These are phyloP conservation scores for Microstegium vimineum DNA, from an alignment of 176 grass and related monocot genomes.

Conservation along the genomic window DNA sequence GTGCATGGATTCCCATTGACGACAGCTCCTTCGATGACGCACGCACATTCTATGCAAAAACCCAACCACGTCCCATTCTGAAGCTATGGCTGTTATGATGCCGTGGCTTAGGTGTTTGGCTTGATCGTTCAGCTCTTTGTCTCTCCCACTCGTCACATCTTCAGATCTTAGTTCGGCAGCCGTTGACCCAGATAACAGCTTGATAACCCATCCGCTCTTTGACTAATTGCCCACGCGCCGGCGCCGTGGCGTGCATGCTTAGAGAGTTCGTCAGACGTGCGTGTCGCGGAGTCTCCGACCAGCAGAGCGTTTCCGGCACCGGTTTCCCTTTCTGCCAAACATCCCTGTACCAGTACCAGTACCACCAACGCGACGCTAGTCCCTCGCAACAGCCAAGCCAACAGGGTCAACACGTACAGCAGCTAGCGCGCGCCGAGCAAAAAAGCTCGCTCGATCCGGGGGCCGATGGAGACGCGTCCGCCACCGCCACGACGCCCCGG, in stretches of 20 bases:
- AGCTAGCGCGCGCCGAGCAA: background rate
- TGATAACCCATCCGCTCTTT: background rate
- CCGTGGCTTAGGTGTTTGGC: no score
- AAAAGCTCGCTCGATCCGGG: background rate
- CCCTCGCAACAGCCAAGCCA: no score
- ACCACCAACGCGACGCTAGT: background rate
- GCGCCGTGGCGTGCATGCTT: background rate
- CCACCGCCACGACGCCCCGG: background rate
- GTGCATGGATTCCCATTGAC: no score
- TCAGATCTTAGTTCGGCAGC: background rate
- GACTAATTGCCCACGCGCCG: background rate
- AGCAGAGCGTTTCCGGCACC: background rate
- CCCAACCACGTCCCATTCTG: background rate
- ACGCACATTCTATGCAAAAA: background rate
- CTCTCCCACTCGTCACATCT: background rate
- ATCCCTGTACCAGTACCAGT: background rate
- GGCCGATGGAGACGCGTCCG: background rate
- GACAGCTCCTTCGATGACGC: background rate
- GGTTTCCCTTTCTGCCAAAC: background rate
- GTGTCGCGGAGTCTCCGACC: constrained; percentile 14
- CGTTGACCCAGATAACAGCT: no score
- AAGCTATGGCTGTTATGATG: no score
- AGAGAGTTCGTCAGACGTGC: background rate
- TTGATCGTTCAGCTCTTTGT: background rate
- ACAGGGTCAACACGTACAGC: background rate